These are phyloP conservation scores for Immersiella caudata DNA, from an alignment of 495 filamentous ascomycete genomes.

Conservation along the genomic window DNA sequence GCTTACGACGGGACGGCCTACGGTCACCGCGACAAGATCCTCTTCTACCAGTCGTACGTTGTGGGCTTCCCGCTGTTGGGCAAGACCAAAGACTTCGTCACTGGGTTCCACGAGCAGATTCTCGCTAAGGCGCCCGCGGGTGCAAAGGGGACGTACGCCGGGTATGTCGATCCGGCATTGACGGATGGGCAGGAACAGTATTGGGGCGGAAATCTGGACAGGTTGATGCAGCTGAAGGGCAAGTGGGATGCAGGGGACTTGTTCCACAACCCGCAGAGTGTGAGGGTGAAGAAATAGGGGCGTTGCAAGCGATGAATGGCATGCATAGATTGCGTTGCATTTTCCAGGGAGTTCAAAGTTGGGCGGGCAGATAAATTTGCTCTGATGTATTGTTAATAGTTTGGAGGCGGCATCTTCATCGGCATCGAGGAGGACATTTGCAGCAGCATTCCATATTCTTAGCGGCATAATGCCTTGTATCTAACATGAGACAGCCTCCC, in stretches of 20 bases:
- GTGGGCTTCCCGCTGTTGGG: slow-evolving; percentile 51
- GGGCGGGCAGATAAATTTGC: no score
- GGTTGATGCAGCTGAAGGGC: slow-evolving; percentile 55
- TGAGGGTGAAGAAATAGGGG: slow-evolving; percentile 31
- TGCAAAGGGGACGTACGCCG: slow-evolving; percentile 62
- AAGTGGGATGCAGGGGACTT: slow-evolving; percentile 56
- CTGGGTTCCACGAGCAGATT: slow-evolving; percentile 50
- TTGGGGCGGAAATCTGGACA: slow-evolving; percentile 57
- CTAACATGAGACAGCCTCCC: no score
- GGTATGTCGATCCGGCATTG: slow-evolving; percentile 69
- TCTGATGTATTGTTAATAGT: no score
- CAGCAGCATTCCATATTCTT: no score
- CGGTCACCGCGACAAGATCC: slow-evolving; percentile 59
- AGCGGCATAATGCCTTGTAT: no score
- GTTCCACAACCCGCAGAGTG: slow-evolving; percentile 69
- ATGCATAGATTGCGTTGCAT: no score
- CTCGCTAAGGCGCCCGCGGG: slow-evolving; percentile 33
- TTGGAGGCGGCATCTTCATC: no score
- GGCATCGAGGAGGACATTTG: no score
- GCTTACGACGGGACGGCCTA: slow-evolving; percentile 56
- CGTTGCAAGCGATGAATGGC: no score
- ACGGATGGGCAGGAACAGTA: slow-evolving; percentile 54
- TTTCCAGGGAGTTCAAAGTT: no score
- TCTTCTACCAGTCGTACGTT: slow-evolving; percentile 62
- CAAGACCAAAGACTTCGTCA: slow-evolving; percentile 50